Base-by-base conservation (phyloP, 495 filamentous ascomycete species). In the Tuber indicum region DNA sequence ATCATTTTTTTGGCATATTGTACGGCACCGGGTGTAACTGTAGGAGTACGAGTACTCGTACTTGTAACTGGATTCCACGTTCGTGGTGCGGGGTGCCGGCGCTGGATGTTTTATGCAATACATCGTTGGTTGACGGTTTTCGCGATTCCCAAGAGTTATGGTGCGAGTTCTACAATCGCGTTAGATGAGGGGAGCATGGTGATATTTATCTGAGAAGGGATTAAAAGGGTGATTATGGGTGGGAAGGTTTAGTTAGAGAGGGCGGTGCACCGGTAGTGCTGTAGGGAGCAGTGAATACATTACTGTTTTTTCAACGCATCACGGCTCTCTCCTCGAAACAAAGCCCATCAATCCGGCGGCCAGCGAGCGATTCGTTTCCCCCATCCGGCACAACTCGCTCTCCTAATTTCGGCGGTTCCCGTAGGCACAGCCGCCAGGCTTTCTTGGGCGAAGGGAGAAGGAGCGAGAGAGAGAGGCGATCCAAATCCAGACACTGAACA, bases 11-110 rank as follows among this genome's bases (percentile, higher is more conserved):
- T n/a, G 2, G 39, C 39, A 41, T 41, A n/a, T n/a, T n/a, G n/a
- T n/a, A 41, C 3, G 39, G 49, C 2, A 58, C 49, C n/a, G 8
- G 58, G 58, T 2, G n/a, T 41, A 41, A 41, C 39, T 2, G n/a
- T 32, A 32, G 32, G 32, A 32, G 32, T 32, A 32, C 32, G 32
- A 32, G 32, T 32, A 32, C 32, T 32, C 1, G 32, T 12, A 32
- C 32, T 32, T 32, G 32, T 12, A 32, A 66, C 74, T 75, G 74
- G 75, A 75, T 69, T 43, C 74, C 70, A 45, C 46, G 70, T 75
- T 71, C 42, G 70, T 73, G 77, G 73, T 71, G 72, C 77, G 75
- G 74, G 77, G 76, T 79, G 75, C 75, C 77, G 76, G 74, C 71
- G 73, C 73, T 77, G 76, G 72, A 73, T 80, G 77, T 74, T 75